A percentile compares a stretch with the other conserved stretches of the same genome.
Evolutionary conservation across 805 yeast genomes (phyloP).

Genomic region (Hanseniaspora hatyaiensis): DNA sequence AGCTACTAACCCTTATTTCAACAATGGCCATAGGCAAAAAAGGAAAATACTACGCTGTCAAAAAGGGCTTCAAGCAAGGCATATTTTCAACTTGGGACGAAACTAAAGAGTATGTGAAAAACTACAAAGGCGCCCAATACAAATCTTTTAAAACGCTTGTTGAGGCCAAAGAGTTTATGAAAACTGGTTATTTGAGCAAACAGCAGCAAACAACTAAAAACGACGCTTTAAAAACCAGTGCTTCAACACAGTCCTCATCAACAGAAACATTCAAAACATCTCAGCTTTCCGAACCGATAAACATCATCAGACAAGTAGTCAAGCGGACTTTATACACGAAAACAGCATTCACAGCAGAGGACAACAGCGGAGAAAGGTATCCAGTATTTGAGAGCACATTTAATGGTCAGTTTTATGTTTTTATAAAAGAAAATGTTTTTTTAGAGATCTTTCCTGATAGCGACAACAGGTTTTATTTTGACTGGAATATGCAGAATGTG

Average conservation of each 20-base stretch:
- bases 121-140: slow-evolving; percentile 45
- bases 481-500: neutral
- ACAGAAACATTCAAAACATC: neutral
- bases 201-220: neutral
- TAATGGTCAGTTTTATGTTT: neutral
- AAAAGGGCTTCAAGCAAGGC: slow-evolving; percentile 44
- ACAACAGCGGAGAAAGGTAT: neutral
- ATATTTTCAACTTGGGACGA: slow-evolving; percentile 50
- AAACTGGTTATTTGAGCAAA: neutral
- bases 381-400: neutral
- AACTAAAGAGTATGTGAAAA: slow-evolving; percentile 41
- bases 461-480: neutral
- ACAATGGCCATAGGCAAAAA: no score
- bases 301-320: neutral
- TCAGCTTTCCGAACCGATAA: neutral
- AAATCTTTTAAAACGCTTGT: slow-evolving; percentile 40
- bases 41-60: slow-evolving; percentile 41
- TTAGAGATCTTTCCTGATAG: neutral
- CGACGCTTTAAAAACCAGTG: neutral
- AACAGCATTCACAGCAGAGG: neutral
- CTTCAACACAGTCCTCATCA: no score
- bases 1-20: no score
- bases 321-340: neutral
- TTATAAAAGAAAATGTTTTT: neutral
- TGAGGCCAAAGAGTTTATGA: slow-evolving; percentile 42